A percentile compares a stretch with the other conserved stretches of the same genome.
phyloP scores from a whole-genome alignment of 352 stramenopile species.

The Phytopythium helicoides region DNA sequence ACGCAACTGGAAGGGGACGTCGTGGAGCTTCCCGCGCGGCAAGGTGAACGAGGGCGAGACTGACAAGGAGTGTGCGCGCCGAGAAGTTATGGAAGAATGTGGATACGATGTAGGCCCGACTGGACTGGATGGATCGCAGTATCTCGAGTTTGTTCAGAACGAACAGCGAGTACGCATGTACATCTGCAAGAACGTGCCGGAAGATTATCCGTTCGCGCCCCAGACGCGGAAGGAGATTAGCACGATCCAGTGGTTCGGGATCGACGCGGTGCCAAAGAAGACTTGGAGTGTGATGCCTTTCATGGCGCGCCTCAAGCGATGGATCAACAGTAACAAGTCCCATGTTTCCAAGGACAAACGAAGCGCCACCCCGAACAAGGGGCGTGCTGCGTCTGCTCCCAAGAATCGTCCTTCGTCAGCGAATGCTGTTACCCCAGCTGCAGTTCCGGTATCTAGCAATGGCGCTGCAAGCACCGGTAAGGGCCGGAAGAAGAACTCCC shows the following conservation, averaged over 20 bases:
- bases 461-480: constrained; percentile 4
- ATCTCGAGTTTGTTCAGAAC: constrained; percentile 82
- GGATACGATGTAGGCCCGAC: constrained; percentile 81
- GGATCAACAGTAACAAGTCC: constrained; percentile 82
- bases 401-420: constrained; percentile 54
- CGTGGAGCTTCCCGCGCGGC: constrained; percentile 89
- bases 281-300: constrained; percentile 94
- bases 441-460: constrained; percentile 24
- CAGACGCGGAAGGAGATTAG: constrained; percentile 96
- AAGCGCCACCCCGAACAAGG: constrained; percentile 40
- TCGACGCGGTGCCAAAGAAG: constrained; percentile 91
- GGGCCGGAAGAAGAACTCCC: constrained; percentile 3
- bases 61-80: constrained; percentile 82
- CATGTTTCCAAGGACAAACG: constrained; percentile 43
- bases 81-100: constrained; percentile 93
- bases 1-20: constrained; percentile 90
- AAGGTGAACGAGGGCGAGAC: constrained; percentile 94
- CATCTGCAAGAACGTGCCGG: constrained; percentile 86
- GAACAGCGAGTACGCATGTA: constrained; percentile 93
- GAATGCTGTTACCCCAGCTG: constrained; percentile 28
- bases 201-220: constrained; percentile 91
- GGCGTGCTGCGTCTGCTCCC: constrained; percentile 67
- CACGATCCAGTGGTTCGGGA: constrained; percentile 89
- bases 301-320: constrained; percentile 86
- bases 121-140: constrained; percentile 76